Evolutionary conservation across 257 asterid species (phyloP).

Genomic region (Solanum chilense): DNA sequence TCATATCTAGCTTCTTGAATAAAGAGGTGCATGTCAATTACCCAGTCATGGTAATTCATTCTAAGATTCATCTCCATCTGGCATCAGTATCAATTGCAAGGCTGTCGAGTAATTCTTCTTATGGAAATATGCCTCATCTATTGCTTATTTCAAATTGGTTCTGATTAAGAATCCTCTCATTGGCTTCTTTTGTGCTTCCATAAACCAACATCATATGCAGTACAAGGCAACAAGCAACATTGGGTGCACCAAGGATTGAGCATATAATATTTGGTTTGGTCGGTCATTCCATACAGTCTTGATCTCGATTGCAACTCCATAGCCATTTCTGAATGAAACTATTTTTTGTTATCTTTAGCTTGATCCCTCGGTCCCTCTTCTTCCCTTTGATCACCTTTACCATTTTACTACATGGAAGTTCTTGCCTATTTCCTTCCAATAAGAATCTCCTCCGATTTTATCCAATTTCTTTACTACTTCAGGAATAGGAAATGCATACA

Average conservation of each 20-base stretch:
- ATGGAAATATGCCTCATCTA: not conserved
- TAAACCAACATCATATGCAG: not conserved
- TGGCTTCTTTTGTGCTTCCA: not conserved
- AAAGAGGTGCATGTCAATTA: not conserved
- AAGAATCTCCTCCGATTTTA: not conserved
- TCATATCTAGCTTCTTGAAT: not conserved
- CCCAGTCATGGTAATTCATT: not conserved
- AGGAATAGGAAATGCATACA: not conserved
- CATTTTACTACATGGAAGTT: not conserved
- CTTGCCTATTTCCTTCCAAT: not conserved
- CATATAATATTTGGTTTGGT: not conserved
- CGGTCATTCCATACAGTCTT: not conserved
- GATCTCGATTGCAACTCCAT: not conserved
- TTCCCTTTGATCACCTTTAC: not conserved
- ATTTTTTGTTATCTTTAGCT: not conserved
- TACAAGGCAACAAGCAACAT: not conserved
- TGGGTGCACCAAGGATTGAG: not conserved
- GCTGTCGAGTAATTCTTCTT: not conserved
- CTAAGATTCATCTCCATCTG: not conserved
- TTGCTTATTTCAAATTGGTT: not conserved
- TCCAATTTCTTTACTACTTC: not conserved
- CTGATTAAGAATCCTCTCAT: not conserved
- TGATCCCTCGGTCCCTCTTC: not conserved
- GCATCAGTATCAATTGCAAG: not conserved
- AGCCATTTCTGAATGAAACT: not conserved